Evolutionary conservation across 495 filamentous ascomycete species (phyloP).

Genomic region (Aspergillus cavernicola): DNA sequence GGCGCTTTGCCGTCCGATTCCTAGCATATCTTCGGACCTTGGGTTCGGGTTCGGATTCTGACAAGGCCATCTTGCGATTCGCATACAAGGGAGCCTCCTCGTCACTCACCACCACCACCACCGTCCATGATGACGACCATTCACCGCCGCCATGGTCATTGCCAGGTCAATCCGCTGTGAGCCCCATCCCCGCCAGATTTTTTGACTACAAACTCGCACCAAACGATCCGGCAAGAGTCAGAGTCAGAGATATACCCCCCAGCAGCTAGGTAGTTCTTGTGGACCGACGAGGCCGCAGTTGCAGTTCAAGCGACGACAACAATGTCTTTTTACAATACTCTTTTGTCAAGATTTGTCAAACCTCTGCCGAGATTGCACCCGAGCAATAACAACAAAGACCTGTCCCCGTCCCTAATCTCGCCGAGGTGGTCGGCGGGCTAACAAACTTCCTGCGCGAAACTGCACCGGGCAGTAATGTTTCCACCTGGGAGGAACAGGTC

Average conservation of each 20-base stretch:
- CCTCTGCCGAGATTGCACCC: constrained; percentile 4
- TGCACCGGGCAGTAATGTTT: constrained; percentile 23
- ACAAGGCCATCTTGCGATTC: constrained; percentile 22
- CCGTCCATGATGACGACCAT: too few species aligned
- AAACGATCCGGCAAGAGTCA: constrained; percentile 9
- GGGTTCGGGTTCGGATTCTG: constrained; percentile 11
- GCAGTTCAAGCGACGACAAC: background rate
- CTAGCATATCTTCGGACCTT: constrained; percentile 15
- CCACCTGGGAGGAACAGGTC: constrained; percentile 11
- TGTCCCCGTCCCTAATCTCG: background rate
- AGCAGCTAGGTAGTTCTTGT: constrained; percentile 20
- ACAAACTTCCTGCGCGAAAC: constrained; percentile 14
- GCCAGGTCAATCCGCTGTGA: constrained; percentile 2
- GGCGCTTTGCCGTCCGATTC: constrained; percentile 19
- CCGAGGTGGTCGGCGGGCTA: constrained; percentile 18
- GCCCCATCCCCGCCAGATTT: constrained; percentile 16
- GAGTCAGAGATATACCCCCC: constrained; percentile 12
- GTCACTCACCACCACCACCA: background rate
- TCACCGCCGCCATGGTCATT: background rate
- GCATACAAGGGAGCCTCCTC: constrained; percentile 8
- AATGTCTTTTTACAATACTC: constrained; percentile 12
- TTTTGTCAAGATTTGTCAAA: constrained; percentile 10
- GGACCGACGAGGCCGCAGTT: background rate
- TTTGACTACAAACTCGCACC: constrained; percentile 1
- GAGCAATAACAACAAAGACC: constrained; percentile 6